A percentile compares a stretch with the other conserved stretches of the same genome.
These are phyloP conservation scores for Exophiala xenobiotica DNA, from an alignment of 2,329 filamentous ascomycete genomes.

Conservation along the genomic window DNA sequence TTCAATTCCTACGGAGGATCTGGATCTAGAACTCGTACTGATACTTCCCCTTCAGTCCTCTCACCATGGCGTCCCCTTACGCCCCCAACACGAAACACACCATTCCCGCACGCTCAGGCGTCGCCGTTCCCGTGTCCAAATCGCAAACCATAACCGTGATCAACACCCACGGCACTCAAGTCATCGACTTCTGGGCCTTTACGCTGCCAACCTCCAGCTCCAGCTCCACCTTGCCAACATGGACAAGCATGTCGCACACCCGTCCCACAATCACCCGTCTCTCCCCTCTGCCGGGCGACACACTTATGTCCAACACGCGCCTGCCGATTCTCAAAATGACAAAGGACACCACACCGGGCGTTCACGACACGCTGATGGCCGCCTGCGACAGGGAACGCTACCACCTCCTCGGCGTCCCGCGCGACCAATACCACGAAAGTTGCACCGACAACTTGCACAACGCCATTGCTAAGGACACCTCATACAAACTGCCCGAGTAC, in stretches of 20 bases:
- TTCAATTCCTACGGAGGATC: too few relatives aligned
- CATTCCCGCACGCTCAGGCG: slow-evolving; percentile 46
- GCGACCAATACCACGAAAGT: slow-evolving; percentile 39
- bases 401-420: slow-evolving; percentile 37
- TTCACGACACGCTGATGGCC: slow-evolving; percentile 44
- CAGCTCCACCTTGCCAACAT: slow-evolving; percentile 17
- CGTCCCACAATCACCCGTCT: slow-evolving; percentile 37
- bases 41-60: too few relatives aligned
- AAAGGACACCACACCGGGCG: slow-evolving; percentile 40
- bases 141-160: slow-evolving; percentile 47
- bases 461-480: slow-evolving; percentile 33
- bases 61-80: slow-evolving; percentile 7
- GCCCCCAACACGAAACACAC: slow-evolving; percentile 19
- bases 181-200: slow-evolving; percentile 53
- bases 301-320: slow-evolving; percentile 39
- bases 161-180: slow-evolving; percentile 51
- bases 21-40: too few relatives aligned
- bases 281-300: slow-evolving; percentile 34
- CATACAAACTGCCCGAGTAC: slow-evolving; percentile 18
- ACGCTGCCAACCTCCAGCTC: slow-evolving; percentile 30
- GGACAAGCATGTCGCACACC: slow-evolving; percentile 43
- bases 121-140: slow-evolving; percentile 39
- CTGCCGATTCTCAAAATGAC: slow-evolving; percentile 39
- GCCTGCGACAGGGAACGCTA: slow-evolving; percentile 44
- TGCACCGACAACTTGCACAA: slow-evolving; percentile 43